phyloP scores from a whole-genome alignment of 176 grass and related monocot genomes.

The Pharus latifolius region DNA sequence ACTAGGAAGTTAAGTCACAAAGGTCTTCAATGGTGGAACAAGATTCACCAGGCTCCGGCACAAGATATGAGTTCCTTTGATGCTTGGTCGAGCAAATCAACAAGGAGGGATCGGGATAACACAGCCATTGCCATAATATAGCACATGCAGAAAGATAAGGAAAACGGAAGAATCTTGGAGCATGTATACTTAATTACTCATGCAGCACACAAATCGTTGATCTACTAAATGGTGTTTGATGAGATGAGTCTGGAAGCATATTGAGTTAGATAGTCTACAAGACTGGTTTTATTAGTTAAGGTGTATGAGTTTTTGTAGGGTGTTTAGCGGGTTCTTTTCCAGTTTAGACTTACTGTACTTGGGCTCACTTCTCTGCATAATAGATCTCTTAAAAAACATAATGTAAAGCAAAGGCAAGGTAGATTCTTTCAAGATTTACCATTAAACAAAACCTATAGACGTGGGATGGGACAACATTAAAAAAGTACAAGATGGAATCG shows the following conservation, averaged over 20 bases:
- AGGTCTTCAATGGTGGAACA: too few relatives aligned
- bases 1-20: too few relatives aligned
- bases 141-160: too few relatives aligned
- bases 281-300: not conserved
- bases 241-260: not conserved
- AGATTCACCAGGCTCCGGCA: too few relatives aligned
- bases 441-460: not conserved
- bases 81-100: too few relatives aligned
- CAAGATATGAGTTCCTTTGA: too few relatives aligned
- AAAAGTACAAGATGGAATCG: conserved; percentile 18
- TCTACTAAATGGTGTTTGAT: not conserved
- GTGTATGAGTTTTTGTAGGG: not conserved
- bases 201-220: not conserved
- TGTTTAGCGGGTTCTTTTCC: not conserved
- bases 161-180: not conserved
- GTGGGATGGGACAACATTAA: not conserved
- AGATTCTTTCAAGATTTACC: not conserved
- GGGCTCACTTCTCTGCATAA: not conserved
- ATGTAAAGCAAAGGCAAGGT: not conserved
- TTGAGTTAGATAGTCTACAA: not conserved
- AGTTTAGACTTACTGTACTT: not conserved
- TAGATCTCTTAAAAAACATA: not conserved
- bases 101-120: too few relatives aligned
- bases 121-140: too few relatives aligned
- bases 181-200: not conserved